Base-by-base conservation (phyloP, 2,329 filamentous ascomycete species). In the Phialophora chinensis region DNA sequence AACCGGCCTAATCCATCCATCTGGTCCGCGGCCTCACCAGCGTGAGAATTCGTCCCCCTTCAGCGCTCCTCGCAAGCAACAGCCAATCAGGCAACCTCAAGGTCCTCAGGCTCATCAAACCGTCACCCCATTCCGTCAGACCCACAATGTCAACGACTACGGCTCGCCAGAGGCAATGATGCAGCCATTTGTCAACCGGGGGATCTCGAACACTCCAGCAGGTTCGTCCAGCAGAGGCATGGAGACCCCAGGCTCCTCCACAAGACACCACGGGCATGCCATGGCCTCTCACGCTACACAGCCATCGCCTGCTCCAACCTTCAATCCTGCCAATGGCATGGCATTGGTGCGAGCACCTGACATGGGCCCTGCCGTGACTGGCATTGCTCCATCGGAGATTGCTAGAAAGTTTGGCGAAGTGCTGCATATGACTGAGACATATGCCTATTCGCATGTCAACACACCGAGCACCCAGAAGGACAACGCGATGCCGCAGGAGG, bases 401-500 rank as follows among this genome's bases (percentile, higher is more conserved):
- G 33, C 38, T 12, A 49, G 17, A 20, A 49, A 60, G 20, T 64
- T 68, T 25, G 44, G 31, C 29, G 42, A 66, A 8, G 60, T 72
- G 23, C 53, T 68, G 33, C 47, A 59, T 29, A 68, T 67, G 65
- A 56, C 62, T 10, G 60, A 71, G 20, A 50, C 12, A 31, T 72
- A 66, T 54, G 63, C 63, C 2, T 66, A 56, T 52, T 17, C 56
- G 11, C 67, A 71, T 38, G 67, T 69, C 69, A 72, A 72, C 57
- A 35, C 64, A n/a, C 67, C 67, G 25, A 72, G 69, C 63, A 69
- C 67, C 1, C 52, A 62, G n/a, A 63, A 61, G 55, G 70, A 72
- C 60, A 66, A 63, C 7, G 42, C 25, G 4, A 53, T 69, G 63
- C 67, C 65, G n/a, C 57, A 65, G 38, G 49, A 53, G 17, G 27